A percentile compares a stretch with the other conserved stretches of the same genome.
Evolutionary conservation across 495 filamentous ascomycete genomes (phyloP).

Genomic region (Platismatia glauca): DNA sequence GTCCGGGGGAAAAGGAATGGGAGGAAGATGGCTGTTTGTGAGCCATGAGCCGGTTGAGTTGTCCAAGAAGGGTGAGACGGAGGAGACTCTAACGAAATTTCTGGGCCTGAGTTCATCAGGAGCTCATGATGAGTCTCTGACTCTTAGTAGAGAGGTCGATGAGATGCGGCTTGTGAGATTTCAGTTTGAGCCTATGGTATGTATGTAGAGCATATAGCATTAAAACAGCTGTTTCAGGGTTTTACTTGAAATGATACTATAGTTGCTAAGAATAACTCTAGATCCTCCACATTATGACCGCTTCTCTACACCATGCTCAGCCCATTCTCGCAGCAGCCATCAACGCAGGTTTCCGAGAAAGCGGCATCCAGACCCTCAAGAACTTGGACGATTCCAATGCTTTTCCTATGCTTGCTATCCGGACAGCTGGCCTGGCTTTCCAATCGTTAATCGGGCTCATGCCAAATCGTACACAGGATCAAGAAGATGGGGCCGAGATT

Average conservation of each 20-base stretch:
- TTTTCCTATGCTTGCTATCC: slow-evolving; percentile 70
- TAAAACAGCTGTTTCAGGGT: background rate
- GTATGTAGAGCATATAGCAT: slow-evolving; percentile 36
- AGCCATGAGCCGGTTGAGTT: slow-evolving; percentile 63
- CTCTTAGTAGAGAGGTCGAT: slow-evolving; percentile 7
- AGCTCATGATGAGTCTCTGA: background rate
- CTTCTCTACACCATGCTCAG: slow-evolving; percentile 63
- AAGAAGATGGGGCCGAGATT: slow-evolving; percentile 23
- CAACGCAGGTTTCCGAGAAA: slow-evolving; percentile 80
- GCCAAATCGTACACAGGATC: slow-evolving; percentile 25
- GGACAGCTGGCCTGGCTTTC: slow-evolving; percentile 68
- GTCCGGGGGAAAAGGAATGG: slow-evolving; percentile 70
- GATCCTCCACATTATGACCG: slow-evolving; percentile 82
- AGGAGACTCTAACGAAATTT: slow-evolving; percentile 26
- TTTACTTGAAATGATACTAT: background rate
- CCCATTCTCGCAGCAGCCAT: slow-evolving; percentile 62
- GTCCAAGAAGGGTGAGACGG: slow-evolving; percentile 1
- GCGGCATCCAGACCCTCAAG: slow-evolving; percentile 50
- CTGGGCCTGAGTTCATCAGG: slow-evolving; percentile 23
- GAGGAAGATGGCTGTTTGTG: slow-evolving; percentile 78
- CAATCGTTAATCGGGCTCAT: slow-evolving; percentile 63
- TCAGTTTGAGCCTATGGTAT: slow-evolving; percentile 91
- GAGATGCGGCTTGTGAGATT: slow-evolving; percentile 64
- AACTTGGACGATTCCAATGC: slow-evolving; percentile 34
- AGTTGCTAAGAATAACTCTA: slow-evolving; percentile 25